Evolutionary conservation across 2,329 filamentous ascomycete species (phyloP).

Genomic region (Xylaria sp.): DNA sequence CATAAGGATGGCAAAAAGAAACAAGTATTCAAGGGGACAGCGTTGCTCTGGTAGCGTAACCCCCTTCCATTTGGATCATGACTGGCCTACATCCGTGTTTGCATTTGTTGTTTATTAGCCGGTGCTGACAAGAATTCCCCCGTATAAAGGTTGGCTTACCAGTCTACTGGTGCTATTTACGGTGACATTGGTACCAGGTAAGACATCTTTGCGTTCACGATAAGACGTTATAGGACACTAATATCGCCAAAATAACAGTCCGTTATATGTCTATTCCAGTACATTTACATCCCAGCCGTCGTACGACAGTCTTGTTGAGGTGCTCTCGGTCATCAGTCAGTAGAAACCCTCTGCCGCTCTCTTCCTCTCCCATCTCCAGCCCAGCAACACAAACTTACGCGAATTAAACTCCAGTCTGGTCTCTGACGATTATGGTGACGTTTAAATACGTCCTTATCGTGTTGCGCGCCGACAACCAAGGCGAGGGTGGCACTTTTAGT

Average conservation of each 20-base stretch:
- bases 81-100: neutral
- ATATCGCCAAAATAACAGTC: conserved; percentile 53
- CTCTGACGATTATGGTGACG: conserved; percentile 74
- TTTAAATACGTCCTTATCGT: conserved; percentile 76
- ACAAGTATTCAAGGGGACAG: conserved; percentile 53
- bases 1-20: conserved; percentile 50
- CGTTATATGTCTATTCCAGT: conserved; percentile 78
- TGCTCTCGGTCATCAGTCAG: conserved; percentile 69
- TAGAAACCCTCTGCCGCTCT: neutral
- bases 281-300: conserved; percentile 68
- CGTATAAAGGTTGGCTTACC: conserved; percentile 66
- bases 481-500: conserved; percentile 76
- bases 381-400: neutral
- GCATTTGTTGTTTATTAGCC: conserved; percentile 10
- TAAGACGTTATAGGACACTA: neutral
- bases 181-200: conserved; percentile 71
- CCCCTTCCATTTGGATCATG: conserved; percentile 18
- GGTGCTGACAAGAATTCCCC: conserved; percentile 11
- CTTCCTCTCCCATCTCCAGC: neutral
- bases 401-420: conserved; percentile 62
- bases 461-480: conserved; percentile 74
- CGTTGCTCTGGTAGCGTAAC: conserved; percentile 51
- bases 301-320: conserved; percentile 70
- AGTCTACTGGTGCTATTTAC: conserved; percentile 74
- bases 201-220: conserved; percentile 12